These are phyloP conservation scores for Scedosporium apiospermum DNA, from an alignment of 2,329 filamentous ascomycete species.

Conservation along the genomic window DNA sequence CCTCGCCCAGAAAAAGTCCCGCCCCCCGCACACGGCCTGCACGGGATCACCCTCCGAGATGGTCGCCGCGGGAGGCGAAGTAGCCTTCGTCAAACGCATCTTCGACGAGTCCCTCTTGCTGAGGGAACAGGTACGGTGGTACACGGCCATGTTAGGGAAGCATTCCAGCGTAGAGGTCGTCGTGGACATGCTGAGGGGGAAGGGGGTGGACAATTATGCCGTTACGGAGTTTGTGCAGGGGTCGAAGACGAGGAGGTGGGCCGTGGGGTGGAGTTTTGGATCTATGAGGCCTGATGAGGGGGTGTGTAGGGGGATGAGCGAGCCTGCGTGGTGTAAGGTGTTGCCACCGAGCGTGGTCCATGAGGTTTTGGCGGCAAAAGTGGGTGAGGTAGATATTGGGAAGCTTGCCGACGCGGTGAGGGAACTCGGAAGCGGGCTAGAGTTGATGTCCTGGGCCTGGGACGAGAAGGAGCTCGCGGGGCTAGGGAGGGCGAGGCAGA, in stretches of 20 bases:
- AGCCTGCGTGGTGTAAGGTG: constrained; percentile 28
- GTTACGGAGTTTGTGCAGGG: constrained; percentile 73
- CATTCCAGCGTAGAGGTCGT: constrained; percentile 55
- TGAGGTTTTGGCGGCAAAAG: constrained; percentile 35
- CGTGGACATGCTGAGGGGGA: constrained; percentile 47
- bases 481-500: constrained; percentile 53
- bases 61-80: constrained; percentile 71
- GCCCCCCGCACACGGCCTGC: constrained; percentile 59
- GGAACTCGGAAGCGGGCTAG: constrained; percentile 41
- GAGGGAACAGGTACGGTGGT: constrained; percentile 65
- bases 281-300: constrained; percentile 49
- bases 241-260: constrained; percentile 74
- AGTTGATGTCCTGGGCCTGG: constrained; percentile 57
- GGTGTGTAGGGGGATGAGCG: constrained; percentile 34
- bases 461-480: constrained; percentile 42
- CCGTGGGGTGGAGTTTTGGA: constrained; percentile 76
- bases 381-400: constrained; percentile 25
- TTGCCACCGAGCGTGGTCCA: constrained; percentile 33
- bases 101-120: constrained; percentile 58
- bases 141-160: constrained; percentile 85
- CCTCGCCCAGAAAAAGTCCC: constrained; percentile 56
- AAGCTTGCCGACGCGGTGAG: constrained; percentile 25
- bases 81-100: constrained; percentile 63
- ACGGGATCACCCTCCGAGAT: constrained; percentile 79
- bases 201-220: constrained; percentile 65